phyloP scores from a whole-genome alignment of 148 eudicot species.

The Linanthus parryae region DNA sequence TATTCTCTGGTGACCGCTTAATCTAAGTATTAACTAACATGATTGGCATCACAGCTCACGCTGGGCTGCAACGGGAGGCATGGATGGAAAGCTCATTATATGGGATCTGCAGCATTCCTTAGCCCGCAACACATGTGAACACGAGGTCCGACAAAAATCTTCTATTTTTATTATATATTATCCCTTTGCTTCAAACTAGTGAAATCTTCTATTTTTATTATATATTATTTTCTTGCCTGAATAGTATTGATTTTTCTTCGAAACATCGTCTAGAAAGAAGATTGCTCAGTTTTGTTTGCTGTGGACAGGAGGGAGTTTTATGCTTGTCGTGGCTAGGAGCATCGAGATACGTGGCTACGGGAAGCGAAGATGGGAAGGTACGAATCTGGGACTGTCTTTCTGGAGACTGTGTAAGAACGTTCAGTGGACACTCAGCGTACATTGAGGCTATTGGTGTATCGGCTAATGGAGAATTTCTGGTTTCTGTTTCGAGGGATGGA shows the following conservation, averaged over 20 bases:
- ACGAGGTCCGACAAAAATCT: no score
- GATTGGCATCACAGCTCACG: conserved; percentile 48
- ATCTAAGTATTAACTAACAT: no score
- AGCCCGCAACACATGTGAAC: conserved; percentile 63
- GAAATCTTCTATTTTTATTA: no score
- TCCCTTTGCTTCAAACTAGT: no score
- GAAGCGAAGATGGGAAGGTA: conserved; percentile 74
- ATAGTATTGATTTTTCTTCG: no score
- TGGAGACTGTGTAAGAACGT: conserved; percentile 54
- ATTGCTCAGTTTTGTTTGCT: background rate
- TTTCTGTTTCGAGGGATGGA: conserved; percentile 70
- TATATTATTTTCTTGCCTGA: no score
- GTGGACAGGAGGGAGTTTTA: conserved; percentile 68
- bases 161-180: no score
- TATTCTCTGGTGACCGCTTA: no score
- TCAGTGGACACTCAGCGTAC: conserved; percentile 58
- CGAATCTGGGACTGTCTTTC: conserved; percentile 83
- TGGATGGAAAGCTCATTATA: conserved; percentile 73
- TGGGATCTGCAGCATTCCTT: conserved; percentile 78
- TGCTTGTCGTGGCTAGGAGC: conserved; percentile 72
- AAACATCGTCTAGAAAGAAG: no score
- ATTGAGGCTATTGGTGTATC: conserved; percentile 64
- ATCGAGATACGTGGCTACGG: conserved; percentile 62
- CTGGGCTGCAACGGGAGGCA: conserved; percentile 88
- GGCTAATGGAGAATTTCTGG: conserved; percentile 48